Conservation (phyloP, 768 basidiomycete genomes). For the Pholiota molesta region DNA sequence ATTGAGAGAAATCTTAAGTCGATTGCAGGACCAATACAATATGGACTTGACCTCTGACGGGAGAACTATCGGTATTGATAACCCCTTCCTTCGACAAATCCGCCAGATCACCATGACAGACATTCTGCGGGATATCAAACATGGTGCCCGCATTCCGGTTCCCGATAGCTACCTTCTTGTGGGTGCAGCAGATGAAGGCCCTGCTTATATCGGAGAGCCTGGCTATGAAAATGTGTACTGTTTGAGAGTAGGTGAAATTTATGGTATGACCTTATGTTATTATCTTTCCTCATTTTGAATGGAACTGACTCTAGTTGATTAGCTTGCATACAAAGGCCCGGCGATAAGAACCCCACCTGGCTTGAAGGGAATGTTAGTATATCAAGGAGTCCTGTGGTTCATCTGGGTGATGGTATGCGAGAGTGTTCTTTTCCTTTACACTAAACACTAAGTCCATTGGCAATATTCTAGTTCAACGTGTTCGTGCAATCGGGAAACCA, state of each 20-base stretch:
- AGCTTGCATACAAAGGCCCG: constrained; percentile 65
- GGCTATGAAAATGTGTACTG: constrained; percentile 57
- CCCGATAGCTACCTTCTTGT: constrained; percentile 71
- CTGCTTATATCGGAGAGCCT: constrained; percentile 49
- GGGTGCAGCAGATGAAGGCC: constrained; percentile 84
- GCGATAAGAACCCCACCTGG: constrained; percentile 52
- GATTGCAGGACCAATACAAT: constrained; percentile 43
- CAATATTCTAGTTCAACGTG: constrained; percentile 58
- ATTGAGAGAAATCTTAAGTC: constrained; percentile 53
- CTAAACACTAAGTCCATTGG: neutral
- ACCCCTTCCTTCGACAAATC: constrained; percentile 58
- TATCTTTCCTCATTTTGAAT: neutral
- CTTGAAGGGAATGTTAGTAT: constrained; percentile 65
- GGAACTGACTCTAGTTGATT: constrained; percentile 7
- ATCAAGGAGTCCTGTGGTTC: constrained; percentile 73
- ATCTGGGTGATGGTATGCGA: constrained; percentile 70
- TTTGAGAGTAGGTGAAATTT: constrained; percentile 62
- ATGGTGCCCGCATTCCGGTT: constrained; percentile 73
- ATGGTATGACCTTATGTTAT: constrained; percentile 54
- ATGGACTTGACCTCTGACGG: constrained; percentile 46
- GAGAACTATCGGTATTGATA: constrained; percentile 43
- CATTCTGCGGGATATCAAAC: constrained; percentile 74
- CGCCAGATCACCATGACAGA: constrained; percentile 66
- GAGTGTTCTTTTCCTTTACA: neutral
- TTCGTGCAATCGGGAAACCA: constrained; percentile 72